These are phyloP conservation scores for Curvularia hawaiiensis DNA, from an alignment of 2,329 filamentous ascomycete genomes.

Conservation along the genomic window DNA sequence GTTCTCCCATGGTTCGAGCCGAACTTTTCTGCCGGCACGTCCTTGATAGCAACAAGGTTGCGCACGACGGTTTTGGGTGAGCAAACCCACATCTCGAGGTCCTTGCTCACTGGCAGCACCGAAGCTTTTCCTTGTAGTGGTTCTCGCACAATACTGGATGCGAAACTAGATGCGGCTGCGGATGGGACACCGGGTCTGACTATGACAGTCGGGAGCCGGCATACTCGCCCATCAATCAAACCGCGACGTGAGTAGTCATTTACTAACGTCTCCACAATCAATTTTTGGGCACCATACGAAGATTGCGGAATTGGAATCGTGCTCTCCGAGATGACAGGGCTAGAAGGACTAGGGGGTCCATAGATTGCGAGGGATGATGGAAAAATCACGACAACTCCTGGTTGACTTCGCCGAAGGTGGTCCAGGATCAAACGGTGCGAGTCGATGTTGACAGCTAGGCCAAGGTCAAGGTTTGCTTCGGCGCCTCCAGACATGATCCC, in stretches of 20 bases:
- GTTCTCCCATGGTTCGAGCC: not conserved
- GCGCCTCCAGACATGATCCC: slow-evolving; percentile 1
- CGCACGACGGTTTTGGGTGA: not conserved
- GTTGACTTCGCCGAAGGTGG: not conserved
- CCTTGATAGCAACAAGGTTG: slow-evolving; percentile 1
- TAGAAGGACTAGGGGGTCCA: slow-evolving; percentile 52
- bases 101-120: not conserved
- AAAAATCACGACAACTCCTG: not conserved
- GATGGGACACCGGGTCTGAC: slow-evolving; percentile 63
- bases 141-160: slow-evolving; percentile 67
- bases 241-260: slow-evolving; percentile 64
- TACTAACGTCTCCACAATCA: slow-evolving; percentile 62
- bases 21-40: not conserved
- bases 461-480: not conserved
- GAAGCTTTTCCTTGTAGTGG: slow-evolving; percentile 48
- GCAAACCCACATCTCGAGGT: not conserved
- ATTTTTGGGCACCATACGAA: slow-evolving; percentile 65
- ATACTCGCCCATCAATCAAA: slow-evolving; percentile 59
- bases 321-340: slow-evolving; percentile 44
- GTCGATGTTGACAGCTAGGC: not conserved
- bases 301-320: slow-evolving; percentile 57
- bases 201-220: slow-evolving; percentile 64
- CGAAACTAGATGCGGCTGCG: slow-evolving; percentile 62
- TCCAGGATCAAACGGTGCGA: not conserved
- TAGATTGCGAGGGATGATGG: slow-evolving; percentile 9